Evolutionary conservation across 345 rosid genomes (phyloP), one percentile per base, ranked within the genome.

Genomic region (Triadica sebifera): DNA sequence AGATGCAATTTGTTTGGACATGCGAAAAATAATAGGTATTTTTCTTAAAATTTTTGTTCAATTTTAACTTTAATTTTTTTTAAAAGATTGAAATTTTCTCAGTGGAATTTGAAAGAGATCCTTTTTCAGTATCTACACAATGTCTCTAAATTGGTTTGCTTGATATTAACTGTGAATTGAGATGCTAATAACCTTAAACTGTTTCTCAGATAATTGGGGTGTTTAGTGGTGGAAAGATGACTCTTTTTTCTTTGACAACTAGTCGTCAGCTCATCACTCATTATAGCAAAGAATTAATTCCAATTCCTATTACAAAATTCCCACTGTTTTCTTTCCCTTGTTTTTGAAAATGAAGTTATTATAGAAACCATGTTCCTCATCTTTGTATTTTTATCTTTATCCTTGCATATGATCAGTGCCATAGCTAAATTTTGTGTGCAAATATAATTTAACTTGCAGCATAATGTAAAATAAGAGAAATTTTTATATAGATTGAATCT

Each of bases 171-270:
- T 13, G 20, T 49, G 6, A 49, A 49, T 67, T 47, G 41, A 65
- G 51, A 67, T 47, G 17, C 37, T 22, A 4, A 15, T 49, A 25
- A 49, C 45, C 24, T 67, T 49, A 16, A 25, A 67, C 57, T 25
- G 71, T 67, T 25, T 67, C 57, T 67, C 5, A 46, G 41, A n/a
- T n/a, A 50, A 43, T 45, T 65, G 69, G 69, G 38, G 69, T 43
- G 29, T n/a, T 43, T 9, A n/a, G 25, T 39, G 24, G 69, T 65
- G 69, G n/a, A n/a, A 5, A 53, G 34, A 29, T 1, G 34, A 29
- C 34, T 29, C 34, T 2, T 29, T 29, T 29, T 29, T 29, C 34
- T 62, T 62, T 6, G 20, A 2, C 24, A 62, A 62, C 66, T 61
- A 34, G 0, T 61, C n/a, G 3, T 29, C 34, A 29, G 34, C 16